Evolutionary conservation across 2,329 filamentous ascomycete species (phyloP).

Genomic region (Colletotrichum tanaceti): DNA sequence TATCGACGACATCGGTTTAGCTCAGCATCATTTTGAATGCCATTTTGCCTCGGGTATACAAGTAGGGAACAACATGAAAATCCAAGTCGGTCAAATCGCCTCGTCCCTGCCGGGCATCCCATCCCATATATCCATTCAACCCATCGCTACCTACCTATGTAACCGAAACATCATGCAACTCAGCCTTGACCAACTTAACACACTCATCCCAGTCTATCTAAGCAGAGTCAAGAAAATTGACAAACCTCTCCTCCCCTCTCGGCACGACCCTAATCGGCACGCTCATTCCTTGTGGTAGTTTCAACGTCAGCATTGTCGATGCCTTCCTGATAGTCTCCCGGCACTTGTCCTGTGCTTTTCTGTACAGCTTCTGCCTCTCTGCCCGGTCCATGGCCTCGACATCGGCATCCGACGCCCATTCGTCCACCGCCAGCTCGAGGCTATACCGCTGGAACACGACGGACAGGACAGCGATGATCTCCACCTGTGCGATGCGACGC

Average conservation of each 20-base stretch:
- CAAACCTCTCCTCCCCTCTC: slow-evolving; percentile 77
- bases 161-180: neutral
- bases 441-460: slow-evolving; percentile 70
- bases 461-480: slow-evolving; percentile 66
- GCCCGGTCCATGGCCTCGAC: slow-evolving; percentile 61
- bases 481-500: slow-evolving; percentile 68
- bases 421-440: slow-evolving; percentile 76
- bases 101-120: slow-evolving; percentile 1
- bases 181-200: neutral
- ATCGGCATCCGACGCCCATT: slow-evolving; percentile 66
- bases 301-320: slow-evolving; percentile 76
- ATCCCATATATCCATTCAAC: slow-evolving; percentile 9
- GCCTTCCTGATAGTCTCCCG: slow-evolving; percentile 65
- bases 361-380: slow-evolving; percentile 66
- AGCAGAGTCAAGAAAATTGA: slow-evolving; percentile 51
- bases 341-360: slow-evolving; percentile 68
- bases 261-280: slow-evolving; percentile 76
- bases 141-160: slow-evolving; percentile 1
- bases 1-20: neutral
- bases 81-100: neutral
- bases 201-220: slow-evolving; percentile 25
- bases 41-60: neutral
- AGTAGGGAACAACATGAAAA: neutral
- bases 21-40: neutral
- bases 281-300: slow-evolving; percentile 68